Evolutionary conservation across 1,284 basidiomycete genomes (phyloP).

Genomic region (Sphagnurus paluster): DNA sequence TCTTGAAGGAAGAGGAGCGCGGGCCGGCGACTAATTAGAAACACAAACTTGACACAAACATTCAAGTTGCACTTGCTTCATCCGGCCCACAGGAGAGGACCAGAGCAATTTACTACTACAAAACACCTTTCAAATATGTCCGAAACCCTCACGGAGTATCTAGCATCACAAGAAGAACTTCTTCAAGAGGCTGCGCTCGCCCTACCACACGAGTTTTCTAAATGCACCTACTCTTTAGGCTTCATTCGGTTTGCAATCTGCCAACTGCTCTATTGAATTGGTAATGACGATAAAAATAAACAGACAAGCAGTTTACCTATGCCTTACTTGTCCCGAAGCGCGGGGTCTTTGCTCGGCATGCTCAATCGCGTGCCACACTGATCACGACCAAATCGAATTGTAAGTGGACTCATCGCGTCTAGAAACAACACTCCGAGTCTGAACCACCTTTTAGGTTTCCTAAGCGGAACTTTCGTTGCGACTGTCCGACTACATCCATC

Average conservation of each 20-base stretch:
- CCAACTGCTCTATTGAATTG: not conserved
- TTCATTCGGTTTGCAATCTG: constrained; percentile 40
- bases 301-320: constrained; percentile 77
- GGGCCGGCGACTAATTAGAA: too few species aligned
- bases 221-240: constrained; percentile 69
- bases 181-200: constrained; percentile 69
- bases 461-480: constrained; percentile 76
- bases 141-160: constrained; percentile 44
- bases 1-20: too few species aligned
- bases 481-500: constrained; percentile 70
- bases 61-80: too few species aligned
- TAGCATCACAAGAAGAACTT: constrained; percentile 62
- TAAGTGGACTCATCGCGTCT: constrained; percentile 22
- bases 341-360: constrained; percentile 74
- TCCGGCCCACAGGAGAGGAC: too few species aligned
- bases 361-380: constrained; percentile 77
- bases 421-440: constrained; percentile 1
- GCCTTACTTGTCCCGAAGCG: constrained; percentile 65
- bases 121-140: constrained; percentile 26
- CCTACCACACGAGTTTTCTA: constrained; percentile 72
- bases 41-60: too few species aligned
- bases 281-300: constrained; percentile 6
- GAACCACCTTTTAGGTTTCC: constrained; percentile 51
- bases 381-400: constrained; percentile 80
- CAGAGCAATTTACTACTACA: too few species aligned